Evolutionary conservation across 2,329 filamentous ascomycete genomes (phyloP), one percentile per base, ranked within the genome.

Genomic region (Westerdykella ornata): DNA sequence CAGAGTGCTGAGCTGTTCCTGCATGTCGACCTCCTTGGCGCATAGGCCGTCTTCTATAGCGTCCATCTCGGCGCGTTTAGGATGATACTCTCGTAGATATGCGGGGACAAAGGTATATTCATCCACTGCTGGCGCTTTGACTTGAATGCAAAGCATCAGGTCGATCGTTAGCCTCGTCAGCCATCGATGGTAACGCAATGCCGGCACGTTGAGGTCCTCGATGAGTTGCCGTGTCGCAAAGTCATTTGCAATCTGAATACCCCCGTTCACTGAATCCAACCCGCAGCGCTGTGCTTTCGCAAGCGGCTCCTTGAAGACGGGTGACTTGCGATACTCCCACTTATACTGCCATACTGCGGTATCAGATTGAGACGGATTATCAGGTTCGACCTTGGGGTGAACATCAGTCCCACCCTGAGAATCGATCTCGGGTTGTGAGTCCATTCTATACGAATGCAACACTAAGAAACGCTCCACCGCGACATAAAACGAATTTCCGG

Each of bases 401-500:
- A n/a, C n/a, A n/a, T n/a, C n/a, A n/a, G n/a, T n/a, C n/a, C n/a
- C n/a, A n/a, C n/a, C n/a, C n/a, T n/a, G 32, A 14, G 32, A 3
- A 16, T 19, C 12, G 9, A 26, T 15, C 32, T 26, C 22, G 8
- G 22, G 22, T 4, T 26, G 22, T 9, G 22, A 8, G 12, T 26
- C 8, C 8, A 26, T 16, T 14, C 5, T 18, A 13, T 18, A 17
- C 14, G 22, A 30, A 30, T 20, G 26, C 19, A n/a, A 13, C 5
- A n/a, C n/a, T 30, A 15, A 5, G 13, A 9, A 11, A 11, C 22
- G 22, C 22, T 26, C 22, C 3, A 35, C 37, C 33, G 11, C 11
- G 29, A n/a, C 19, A 31, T 52, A 48, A 43, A 52, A 52, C 14
- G 42, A 43, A 26, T 52, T 52, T 20, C 40, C 39, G 8, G 38